These are phyloP conservation scores for Prunus salicina DNA, from an alignment of 306 rosid genomes.

Conservation along the genomic window DNA sequence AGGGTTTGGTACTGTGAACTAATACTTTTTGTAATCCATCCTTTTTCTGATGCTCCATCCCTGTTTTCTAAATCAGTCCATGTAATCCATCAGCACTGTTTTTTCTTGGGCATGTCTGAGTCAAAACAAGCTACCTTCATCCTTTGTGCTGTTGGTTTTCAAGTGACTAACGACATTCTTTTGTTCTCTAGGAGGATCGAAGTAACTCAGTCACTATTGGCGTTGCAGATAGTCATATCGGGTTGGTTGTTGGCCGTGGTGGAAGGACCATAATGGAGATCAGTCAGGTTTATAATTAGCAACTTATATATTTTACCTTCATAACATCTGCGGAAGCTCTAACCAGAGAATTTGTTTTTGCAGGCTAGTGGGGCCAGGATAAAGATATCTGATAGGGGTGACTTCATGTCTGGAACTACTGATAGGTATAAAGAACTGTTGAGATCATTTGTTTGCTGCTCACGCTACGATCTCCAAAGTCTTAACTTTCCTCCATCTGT, in stretches of 20 bases:
- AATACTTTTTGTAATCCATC: not conserved
- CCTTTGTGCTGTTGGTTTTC: not conserved
- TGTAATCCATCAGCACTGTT: not conserved
- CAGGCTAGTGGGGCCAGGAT: constrained; percentile 97
- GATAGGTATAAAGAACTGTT: constrained; percentile 54
- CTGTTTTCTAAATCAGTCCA: not conserved
- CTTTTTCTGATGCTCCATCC: not conserved
- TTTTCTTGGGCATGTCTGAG: not conserved
- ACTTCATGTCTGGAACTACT: constrained; percentile 93
- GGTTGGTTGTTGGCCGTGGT: constrained; percentile 97
- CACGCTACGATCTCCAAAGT: not conserved
- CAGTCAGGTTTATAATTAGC: constrained; percentile 68
- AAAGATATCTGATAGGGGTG: constrained; percentile 98
- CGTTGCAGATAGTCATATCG: constrained; percentile 81
- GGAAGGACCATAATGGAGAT: constrained; percentile 93
- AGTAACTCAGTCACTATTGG: constrained; percentile 85
- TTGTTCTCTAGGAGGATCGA: constrained; percentile 79
- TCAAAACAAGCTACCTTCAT: not conserved
- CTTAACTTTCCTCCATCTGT: not conserved
- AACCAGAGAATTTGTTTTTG: constrained; percentile 27
- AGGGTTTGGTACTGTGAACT: not conserved
- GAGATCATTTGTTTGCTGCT: constrained; percentile 10
- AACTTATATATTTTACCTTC: constrained; percentile 7
- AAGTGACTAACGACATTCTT: not conserved
- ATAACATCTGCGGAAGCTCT: constrained; percentile 9